Base-by-base conservation (phyloP, 768 basidiomycete genomes). In the Candolleomyces eurysporus region DNA sequence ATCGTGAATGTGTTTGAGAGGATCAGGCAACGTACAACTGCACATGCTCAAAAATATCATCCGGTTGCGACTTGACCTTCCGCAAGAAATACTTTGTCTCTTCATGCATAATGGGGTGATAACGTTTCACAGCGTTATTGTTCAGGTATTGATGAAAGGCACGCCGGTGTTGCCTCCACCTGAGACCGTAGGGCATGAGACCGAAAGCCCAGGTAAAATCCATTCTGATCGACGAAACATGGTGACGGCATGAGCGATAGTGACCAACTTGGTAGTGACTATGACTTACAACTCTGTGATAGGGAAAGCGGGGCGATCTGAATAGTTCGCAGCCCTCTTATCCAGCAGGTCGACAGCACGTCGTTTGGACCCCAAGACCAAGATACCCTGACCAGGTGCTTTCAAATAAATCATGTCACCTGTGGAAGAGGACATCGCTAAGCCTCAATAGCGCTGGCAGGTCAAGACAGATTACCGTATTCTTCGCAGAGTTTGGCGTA, bases 401-500 rank as follows among this genome's bases (percentile, higher is more conserved):
- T 71, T 67, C 19, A 73, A 59, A 45, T 72, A 72, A 11, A 72
- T 65, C 5, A 65, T 51, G 36, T 49, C 59, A 4, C 59, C 59
- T 60, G 36, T 4, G 21, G 22, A 13, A 4, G 16, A 48, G 21
- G 6, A 22, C 39, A 1, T 14, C 16, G 6, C 3, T 19, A 52
- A 26, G 30, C 5, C 51, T 11, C 16, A 51, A 22, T 40, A 53
- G 19, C 5, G 17, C 13, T 26, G 26, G 26, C 26, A 26, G 2
- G 26, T 7, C 6, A 16, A 2, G 16, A 9, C 7, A 13, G 19
- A 21, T 13, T 5, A 68, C 79, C 76, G 52, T 73, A 79, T 68
- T 75, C 67, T 54, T 71, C 65, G 36, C 69, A 71, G 78, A 79
- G 80, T 42, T 73, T 63, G 2, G 69, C 22, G 55, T 75, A 78